phyloP scores from a whole-genome alignment of 1,139 yeast genomes.

The Schwanniomyces etchellsii region DNA sequence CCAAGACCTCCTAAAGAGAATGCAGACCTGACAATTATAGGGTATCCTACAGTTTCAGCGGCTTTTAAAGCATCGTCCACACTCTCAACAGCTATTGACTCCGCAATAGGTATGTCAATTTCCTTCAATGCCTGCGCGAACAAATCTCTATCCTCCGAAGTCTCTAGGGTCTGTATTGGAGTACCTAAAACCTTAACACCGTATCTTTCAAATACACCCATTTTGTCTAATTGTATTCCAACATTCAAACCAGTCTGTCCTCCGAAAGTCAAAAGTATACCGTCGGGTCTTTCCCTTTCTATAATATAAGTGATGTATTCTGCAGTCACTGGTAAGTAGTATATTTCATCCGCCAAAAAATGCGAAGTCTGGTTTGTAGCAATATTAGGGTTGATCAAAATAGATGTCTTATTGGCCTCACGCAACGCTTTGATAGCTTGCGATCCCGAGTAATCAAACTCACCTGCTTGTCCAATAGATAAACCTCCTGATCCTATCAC shows the following conservation, averaged over 20 bases:
- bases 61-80: slow-evolving; percentile 91
- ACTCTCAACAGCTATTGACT: slow-evolving; percentile 89
- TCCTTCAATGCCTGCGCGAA: slow-evolving; percentile 93
- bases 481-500: slow-evolving; percentile 97
- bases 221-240: slow-evolving; percentile 87
- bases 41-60: slow-evolving; percentile 84
- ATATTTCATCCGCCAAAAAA: slow-evolving; percentile 90
- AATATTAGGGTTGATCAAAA: slow-evolving; percentile 91
- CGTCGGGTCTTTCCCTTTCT: slow-evolving; percentile 95
- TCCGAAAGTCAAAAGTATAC: slow-evolving; percentile 91
- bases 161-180: slow-evolving; percentile 89
- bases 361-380: slow-evolving; percentile 98
- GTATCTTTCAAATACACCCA: slow-evolving; percentile 89
- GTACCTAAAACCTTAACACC: slow-evolving; percentile 95
- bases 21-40: slow-evolving; percentile 96
- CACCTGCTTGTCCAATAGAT: slow-evolving; percentile 99
- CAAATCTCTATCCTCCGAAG: slow-evolving; percentile 95
- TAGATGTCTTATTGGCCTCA: slow-evolving; percentile 81
- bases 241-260: slow-evolving; percentile 98
- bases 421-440: slow-evolving; percentile 95
- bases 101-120: slow-evolving; percentile 92
- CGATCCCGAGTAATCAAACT: slow-evolving; percentile 95
- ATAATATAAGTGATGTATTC: slow-evolving; percentile 92
- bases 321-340: slow-evolving; percentile 93
- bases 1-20: slow-evolving; percentile 98